A percentile compares a stretch with the other conserved stretches of the same genome.
Evolutionary conservation across 31 red algal genomes (phyloP).

Genomic region (Odonthalia washingtoniensis): DNA sequence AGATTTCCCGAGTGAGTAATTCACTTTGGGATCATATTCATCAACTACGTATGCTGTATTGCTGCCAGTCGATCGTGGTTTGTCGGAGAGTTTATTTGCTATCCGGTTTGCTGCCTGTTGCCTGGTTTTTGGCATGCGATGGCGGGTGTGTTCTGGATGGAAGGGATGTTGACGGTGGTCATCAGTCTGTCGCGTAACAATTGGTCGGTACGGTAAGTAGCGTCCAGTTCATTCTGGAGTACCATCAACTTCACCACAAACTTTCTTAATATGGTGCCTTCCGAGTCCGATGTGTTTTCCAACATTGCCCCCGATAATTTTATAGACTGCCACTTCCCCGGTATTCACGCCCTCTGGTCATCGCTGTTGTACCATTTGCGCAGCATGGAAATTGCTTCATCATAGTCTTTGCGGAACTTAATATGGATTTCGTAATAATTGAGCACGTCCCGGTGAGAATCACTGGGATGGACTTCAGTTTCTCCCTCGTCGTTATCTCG

Average conservation of each 20-base stretch:
- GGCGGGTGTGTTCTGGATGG: neutral
- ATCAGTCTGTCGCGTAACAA: constrained; percentile 22
- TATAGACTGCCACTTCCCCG: constrained; percentile 5
- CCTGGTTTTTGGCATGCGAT: neutral
- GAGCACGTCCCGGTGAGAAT: no score
- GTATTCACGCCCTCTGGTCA: neutral
- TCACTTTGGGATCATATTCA: no score
- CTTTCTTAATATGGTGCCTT: neutral
- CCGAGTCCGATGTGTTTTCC: neutral
- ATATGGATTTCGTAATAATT: no score
- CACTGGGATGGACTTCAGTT: no score
- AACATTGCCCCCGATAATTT: neutral
- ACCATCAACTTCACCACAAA: neutral
- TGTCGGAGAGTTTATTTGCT: neutral
- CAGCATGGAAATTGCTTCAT: neutral
- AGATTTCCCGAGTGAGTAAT: no score
- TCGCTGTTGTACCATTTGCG: constrained; percentile 28
- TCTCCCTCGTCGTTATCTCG: no score
- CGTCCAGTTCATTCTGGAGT: constrained; percentile 34
- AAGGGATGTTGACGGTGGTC: neutral
- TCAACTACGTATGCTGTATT: neutral
- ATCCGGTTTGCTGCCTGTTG: constrained; percentile 22
- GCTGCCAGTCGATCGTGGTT: neutral
- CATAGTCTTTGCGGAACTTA: no score
- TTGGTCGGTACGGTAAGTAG: constrained; percentile 11